Percentiles rank a stretch among this genome's conserved stretches.
Evolutionary conservation across 1,284 basidiomycete genomes (phyloP).

Genomic region (Abortiporus biennis): DNA sequence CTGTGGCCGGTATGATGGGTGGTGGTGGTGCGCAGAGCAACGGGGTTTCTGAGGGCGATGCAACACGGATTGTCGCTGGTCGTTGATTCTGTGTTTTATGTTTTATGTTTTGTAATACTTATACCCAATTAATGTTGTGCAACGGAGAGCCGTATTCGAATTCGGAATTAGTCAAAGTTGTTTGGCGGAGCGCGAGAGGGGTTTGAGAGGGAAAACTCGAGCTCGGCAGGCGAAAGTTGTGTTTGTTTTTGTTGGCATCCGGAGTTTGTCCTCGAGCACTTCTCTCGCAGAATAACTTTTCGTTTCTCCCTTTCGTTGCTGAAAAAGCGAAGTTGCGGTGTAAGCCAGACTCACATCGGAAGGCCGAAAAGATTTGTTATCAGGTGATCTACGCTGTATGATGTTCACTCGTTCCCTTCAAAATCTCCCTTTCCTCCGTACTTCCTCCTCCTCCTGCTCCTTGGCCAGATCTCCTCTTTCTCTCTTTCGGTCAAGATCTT

Average conservation of each 20-base stretch:
- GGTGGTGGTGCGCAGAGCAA: slow-evolving; percentile 51
- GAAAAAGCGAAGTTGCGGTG: no score
- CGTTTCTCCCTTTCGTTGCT: no score
- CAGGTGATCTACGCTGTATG: slow-evolving; percentile 10
- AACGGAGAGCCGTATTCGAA: no score
- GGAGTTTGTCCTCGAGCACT: no score
- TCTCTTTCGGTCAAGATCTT: slow-evolving; percentile 2
- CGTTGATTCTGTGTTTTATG: slow-evolving; percentile 24
- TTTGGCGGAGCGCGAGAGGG: no score
- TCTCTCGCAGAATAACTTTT: no score
- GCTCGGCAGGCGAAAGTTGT: no score
- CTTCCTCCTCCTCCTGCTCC: slow-evolving; percentile 8
- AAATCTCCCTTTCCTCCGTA: slow-evolving; percentile 7
- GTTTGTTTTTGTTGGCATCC: no score
- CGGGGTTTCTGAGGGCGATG: slow-evolving; percentile 41
- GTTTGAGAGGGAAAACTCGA: no score
- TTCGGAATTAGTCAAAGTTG: no score
- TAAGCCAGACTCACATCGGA: no score
- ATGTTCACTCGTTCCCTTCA: slow-evolving; percentile 7
- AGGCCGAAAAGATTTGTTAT: no score
- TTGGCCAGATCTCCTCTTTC: slow-evolving; percentile 6
- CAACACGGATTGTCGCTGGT: slow-evolving; percentile 35
- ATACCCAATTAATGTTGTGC: slow-evolving; percentile 4
- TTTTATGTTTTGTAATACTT: neutral
- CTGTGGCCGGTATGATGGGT: slow-evolving; percentile 58